Evolutionary conservation across 2,329 filamentous ascomycete species (phyloP).

Genomic region (Aspergillus pseudonomiae): DNA sequence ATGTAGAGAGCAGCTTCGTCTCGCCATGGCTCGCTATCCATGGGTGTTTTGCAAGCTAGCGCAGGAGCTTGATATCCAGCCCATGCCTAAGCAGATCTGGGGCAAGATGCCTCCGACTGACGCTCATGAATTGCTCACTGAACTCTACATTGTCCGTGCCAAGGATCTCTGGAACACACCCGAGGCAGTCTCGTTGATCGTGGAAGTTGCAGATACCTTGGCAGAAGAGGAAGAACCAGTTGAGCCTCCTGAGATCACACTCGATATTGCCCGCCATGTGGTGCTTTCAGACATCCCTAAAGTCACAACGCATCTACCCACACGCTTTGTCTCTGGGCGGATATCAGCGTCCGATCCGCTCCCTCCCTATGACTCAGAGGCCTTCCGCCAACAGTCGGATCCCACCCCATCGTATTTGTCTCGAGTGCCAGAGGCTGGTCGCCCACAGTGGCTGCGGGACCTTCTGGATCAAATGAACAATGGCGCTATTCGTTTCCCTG

Average conservation of each 20-base stretch:
- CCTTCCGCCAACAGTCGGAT: conserved; percentile 38
- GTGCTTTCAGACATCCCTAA: conserved; percentile 75
- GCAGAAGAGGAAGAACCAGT: conserved; percentile 46
- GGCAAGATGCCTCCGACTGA: conserved; percentile 69
- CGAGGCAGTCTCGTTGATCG: conserved; percentile 68
- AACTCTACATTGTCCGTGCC: conserved; percentile 74
- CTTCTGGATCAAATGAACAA: conserved; percentile 40
- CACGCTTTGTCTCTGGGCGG: conserved; percentile 62
- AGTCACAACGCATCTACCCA: conserved; percentile 71
- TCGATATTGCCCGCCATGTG: conserved; percentile 71
- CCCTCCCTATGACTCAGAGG: conserved; percentile 63
- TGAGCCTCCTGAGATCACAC: conserved; percentile 51
- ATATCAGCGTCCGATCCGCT: conserved; percentile 82
- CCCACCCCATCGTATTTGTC: conserved; percentile 36
- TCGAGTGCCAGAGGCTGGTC: conserved; percentile 34
- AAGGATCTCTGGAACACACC: conserved; percentile 87
- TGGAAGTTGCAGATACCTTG: conserved; percentile 66
- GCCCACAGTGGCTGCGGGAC: conserved; percentile 41
- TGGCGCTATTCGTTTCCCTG: conserved; percentile 31
- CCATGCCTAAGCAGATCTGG: conserved; percentile 79
- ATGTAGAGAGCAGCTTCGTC: conserved; percentile 65
- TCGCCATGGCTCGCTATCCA: conserved; percentile 73
- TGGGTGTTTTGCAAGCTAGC: conserved; percentile 85
- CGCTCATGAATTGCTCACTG: conserved; percentile 69
- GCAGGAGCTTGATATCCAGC: conserved; percentile 75